Evolutionary conservation across 148 eudicot species (phyloP).

Genomic region (Linanthus parryae): DNA sequence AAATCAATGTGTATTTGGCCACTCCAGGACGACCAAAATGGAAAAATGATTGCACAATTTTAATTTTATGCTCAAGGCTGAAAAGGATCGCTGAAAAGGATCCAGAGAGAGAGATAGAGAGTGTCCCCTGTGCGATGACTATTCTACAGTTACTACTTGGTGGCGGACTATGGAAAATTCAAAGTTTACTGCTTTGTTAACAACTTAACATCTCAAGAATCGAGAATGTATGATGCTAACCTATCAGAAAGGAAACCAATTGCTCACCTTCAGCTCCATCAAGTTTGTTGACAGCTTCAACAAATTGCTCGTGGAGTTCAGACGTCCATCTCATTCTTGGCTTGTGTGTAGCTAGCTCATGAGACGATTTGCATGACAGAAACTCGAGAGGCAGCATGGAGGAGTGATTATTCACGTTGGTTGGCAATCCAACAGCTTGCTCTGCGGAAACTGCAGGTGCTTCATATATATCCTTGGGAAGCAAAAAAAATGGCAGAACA

Average conservation of each 20-base stretch:
- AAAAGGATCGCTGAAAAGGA: no score
- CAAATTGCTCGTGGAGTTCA: conserved; percentile 45
- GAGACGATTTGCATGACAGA: background rate
- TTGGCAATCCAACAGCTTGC: background rate
- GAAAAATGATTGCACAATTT: no score
- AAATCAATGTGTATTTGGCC: no score
- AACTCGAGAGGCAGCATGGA: background rate
- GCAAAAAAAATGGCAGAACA: background rate
- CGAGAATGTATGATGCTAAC: background rate
- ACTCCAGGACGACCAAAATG: no score
- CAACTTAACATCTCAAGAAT: no score
- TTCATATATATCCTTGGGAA: conserved; percentile 7
- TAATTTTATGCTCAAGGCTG: no score
- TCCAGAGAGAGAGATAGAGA: no score
- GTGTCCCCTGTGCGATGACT: no score
- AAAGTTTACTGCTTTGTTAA: no score
- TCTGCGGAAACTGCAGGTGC: background rate
- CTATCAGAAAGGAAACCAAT: background rate
- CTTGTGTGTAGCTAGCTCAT: conserved; percentile 12
- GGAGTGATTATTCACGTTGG: background rate
- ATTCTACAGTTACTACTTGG: no score
- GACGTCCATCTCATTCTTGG: conserved; percentile 57
- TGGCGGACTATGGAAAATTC: no score
- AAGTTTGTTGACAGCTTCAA: conserved; percentile 38
- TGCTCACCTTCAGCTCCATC: conserved; percentile 45